Evolutionary conservation across 306 rosid species (phyloP), one percentile per base, ranked within the genome.

Genomic region (Pterocarpus macrocarpus): DNA sequence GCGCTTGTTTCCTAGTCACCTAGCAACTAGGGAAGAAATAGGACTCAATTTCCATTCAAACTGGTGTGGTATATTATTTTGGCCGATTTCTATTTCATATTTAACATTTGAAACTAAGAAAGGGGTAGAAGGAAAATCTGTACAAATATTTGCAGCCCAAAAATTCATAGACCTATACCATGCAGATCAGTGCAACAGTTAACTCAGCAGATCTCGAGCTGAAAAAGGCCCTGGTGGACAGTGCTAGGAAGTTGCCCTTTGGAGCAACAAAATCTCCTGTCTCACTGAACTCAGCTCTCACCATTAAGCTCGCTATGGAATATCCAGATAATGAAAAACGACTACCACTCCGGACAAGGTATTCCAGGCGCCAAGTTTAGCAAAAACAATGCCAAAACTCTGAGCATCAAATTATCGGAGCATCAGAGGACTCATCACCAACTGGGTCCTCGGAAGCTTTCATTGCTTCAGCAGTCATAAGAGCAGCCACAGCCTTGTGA

Each of bases 391-490:
- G 78, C 38, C 47, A 36, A 61, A 62, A 61, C 86, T 76, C 69
- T 16, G 65, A 41, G 67, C 59, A 78, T 86, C 84, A 67, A 43
- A 43, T 43, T 22, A 22, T 22, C 28, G 47, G 9, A 43, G 47
- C 47, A 22, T 43, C 47, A 43, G 47, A 5, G 47, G 47, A 43
- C 67, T 80, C 84, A 33, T 85, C 88, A 22, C 83, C 86, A 35
- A 69, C 80, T 0, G 86, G 82, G 75, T 86, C 86, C 71, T 86
- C 87, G 0, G 88, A 81, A 61, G 90, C 90, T 67, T 90, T 90
- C 75, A 86, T 90, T 32, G 97, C 97, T 85, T 96, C 99, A 14
- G 98, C 98, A 62, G 89, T 90, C 98, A 90, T 92, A 70, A 96
- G 91, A 75, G 97, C 94, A 85, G 69, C 89, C 84, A 87, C 89